Evolutionary conservation across 495 filamentous ascomycete species (phyloP).

Genomic region (Podospora conica): DNA sequence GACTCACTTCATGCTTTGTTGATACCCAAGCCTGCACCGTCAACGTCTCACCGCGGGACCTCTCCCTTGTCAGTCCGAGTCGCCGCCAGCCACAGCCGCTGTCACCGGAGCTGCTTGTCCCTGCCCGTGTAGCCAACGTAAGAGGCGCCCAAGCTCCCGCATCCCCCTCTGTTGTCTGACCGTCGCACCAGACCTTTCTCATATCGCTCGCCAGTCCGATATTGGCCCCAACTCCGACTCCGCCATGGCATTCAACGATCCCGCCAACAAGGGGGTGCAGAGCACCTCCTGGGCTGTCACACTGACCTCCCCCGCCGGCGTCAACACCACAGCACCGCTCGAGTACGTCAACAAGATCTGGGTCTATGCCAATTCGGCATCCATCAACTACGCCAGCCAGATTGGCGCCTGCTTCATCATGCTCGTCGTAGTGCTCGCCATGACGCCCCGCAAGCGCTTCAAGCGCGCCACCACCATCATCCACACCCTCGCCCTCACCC

Average conservation of each 20-base stretch:
- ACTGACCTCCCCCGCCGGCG: not conserved
- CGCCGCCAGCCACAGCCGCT: not conserved
- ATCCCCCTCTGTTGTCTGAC: not conserved
- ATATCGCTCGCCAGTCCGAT: not conserved
- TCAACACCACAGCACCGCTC: slow-evolving; percentile 44
- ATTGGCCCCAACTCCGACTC: not conserved
- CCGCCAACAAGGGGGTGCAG: not conserved
- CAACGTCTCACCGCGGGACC: not conserved
- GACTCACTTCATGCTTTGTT: not conserved
- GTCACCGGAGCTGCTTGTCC: not conserved
- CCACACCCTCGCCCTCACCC: slow-evolving; percentile 25
- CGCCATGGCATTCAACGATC: not conserved
- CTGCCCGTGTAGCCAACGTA: not conserved
- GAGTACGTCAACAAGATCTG: slow-evolving; percentile 45
- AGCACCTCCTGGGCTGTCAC: not conserved
- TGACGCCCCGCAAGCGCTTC: slow-evolving; percentile 26
- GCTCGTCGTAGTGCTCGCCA: slow-evolving; percentile 52
- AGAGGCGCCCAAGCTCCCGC: not conserved
- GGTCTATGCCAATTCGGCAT: slow-evolving; percentile 35
- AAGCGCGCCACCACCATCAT: slow-evolving; percentile 18
- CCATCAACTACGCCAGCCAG: slow-evolving; percentile 67
- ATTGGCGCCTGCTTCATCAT: slow-evolving; percentile 68
- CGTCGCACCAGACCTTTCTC: not conserved
- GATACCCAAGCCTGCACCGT: not conserved
- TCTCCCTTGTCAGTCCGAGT: not conserved